A percentile compares a stretch with the other conserved stretches of the same genome.
Conservation (phyloP, 1,284 basidiomycete genomes). For the Malassezia dermatis region DNA sequence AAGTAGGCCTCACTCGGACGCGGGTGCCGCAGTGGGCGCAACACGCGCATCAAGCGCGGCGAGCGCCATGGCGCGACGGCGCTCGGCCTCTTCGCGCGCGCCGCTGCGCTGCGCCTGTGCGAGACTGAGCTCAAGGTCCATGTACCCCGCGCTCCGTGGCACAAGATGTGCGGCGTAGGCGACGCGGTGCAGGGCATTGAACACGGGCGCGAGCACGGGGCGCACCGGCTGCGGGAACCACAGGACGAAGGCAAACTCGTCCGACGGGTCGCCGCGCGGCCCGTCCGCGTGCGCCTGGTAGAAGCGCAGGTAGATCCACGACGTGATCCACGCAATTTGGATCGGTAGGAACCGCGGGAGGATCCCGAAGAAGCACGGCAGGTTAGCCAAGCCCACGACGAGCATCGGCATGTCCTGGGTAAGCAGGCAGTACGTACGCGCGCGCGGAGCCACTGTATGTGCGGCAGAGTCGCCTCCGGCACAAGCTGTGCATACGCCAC, state of each 20-base stretch:
- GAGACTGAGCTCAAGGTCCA: constrained; percentile 52
- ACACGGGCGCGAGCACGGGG: constrained; percentile 58
- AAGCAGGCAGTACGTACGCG: background rate
- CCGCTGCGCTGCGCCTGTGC: constrained; percentile 48
- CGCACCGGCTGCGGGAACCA: constrained; percentile 81
- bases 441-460: background rate
- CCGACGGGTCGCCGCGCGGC: constrained; percentile 71
- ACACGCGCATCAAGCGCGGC: constrained; percentile 89
- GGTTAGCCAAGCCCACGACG: constrained; percentile 79
- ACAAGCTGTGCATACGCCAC: constrained; percentile 96
- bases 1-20: background rate
- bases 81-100: constrained; percentile 32
- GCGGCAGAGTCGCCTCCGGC: constrained; percentile 53
- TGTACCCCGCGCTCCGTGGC: constrained; percentile 49
- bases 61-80: constrained; percentile 70
- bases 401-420: constrained; percentile 71
- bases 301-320: constrained; percentile 90
- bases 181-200: constrained; percentile 61
- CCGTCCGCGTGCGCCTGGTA: constrained; percentile 68
- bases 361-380: constrained; percentile 75
- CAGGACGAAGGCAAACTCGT: constrained; percentile 86
- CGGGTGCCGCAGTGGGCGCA: constrained; percentile 37
- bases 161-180: constrained; percentile 59
- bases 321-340: constrained; percentile 87
- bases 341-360: constrained; percentile 91